Percentiles rank a stretch among this genome's conserved stretches.
Conservation (phyloP, 2,329 filamentous ascomycete genomes). For the Dothidotthia symphoricarpi region DNA sequence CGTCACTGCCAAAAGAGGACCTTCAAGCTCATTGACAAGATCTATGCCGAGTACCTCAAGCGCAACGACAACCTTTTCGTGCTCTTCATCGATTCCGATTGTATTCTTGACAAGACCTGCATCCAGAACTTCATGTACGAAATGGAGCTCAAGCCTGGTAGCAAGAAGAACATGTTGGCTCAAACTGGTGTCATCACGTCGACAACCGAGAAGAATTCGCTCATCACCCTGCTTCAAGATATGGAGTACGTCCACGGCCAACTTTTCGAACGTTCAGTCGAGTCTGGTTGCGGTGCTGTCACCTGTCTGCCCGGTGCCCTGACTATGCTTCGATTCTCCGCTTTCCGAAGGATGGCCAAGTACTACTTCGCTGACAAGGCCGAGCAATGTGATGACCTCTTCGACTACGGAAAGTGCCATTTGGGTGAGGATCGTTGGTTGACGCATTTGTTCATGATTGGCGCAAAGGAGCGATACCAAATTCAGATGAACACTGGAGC, state of each 20-base stretch:
- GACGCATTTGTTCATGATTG: conserved; percentile 98
- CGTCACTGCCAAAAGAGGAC: conserved; percentile 90
- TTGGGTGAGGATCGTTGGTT: conserved; percentile 95
- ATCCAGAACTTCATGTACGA: conserved; percentile 98
- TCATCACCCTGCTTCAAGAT: conserved; percentile 91
- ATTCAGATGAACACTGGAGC: conserved; percentile 97
- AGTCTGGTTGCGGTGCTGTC: conserved; percentile 89
- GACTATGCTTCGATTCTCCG: conserved; percentile 92
- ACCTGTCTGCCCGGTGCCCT: conserved; percentile 94
- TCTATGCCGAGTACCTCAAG: conserved; percentile 83
- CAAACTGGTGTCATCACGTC: conserved; percentile 98
- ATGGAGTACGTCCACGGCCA: conserved; percentile 99
- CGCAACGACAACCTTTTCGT: conserved; percentile 91
- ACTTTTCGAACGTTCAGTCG: conserved; percentile 90
- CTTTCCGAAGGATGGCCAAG: conserved; percentile 93
- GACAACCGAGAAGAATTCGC: conserved; percentile 80
- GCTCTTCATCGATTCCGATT: conserved; percentile 96
- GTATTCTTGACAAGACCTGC: conserved; percentile 85
- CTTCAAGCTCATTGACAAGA: conserved; percentile 87
- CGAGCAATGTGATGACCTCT: conserved; percentile 91
- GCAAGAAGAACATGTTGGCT: conserved; percentile 87
- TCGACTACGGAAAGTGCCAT: conserved; percentile 95
- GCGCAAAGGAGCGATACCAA: conserved; percentile 86
- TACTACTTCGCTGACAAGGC: conserved; percentile 98
- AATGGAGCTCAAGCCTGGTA: conserved; percentile 95